Evolutionary conservation across 169 alveolate species (phyloP).

Genomic region (Plasmodium knowlesi): DNA sequence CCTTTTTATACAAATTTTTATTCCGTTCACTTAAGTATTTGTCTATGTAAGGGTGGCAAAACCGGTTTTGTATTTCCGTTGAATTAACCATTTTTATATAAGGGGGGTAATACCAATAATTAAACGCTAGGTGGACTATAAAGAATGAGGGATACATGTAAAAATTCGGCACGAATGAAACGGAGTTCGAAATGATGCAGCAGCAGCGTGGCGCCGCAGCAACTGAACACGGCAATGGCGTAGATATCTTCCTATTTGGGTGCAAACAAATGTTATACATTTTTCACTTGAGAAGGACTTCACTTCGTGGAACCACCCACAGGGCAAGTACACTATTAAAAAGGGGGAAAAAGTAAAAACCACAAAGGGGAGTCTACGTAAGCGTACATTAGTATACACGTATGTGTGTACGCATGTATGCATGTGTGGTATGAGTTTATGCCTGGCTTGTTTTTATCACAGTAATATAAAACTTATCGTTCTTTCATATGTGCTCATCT

Average conservation of each 20-base stretch:
- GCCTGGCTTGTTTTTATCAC: conserved; percentile 3
- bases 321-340: conserved; percentile 69
- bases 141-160: conserved; percentile 10
- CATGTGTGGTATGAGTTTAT: not conserved
- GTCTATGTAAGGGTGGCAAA: conserved; percentile 56
- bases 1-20: conserved; percentile 62
- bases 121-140: conserved; percentile 69
- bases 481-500: not conserved
- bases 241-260: not conserved
- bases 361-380: not conserved
- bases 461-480: not conserved
- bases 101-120: conserved; percentile 76
- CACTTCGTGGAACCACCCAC: conserved; percentile 75
- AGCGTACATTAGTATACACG: not conserved
- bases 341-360: not conserved
- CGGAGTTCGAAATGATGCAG: not conserved
- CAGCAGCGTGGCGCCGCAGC: not conserved
- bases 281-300: conserved; percentile 66
- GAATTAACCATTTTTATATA: conserved; percentile 47
- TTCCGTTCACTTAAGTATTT: conserved; percentile 60
- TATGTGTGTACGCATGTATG: not conserved
- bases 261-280: conserved; percentile 19
- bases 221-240: not conserved
- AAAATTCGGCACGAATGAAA: conserved; percentile 2
- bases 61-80: conserved; percentile 35